Base-by-base conservation (phyloP, 352 stramenopile species). In the Phytopythium kandeliae region DNA sequence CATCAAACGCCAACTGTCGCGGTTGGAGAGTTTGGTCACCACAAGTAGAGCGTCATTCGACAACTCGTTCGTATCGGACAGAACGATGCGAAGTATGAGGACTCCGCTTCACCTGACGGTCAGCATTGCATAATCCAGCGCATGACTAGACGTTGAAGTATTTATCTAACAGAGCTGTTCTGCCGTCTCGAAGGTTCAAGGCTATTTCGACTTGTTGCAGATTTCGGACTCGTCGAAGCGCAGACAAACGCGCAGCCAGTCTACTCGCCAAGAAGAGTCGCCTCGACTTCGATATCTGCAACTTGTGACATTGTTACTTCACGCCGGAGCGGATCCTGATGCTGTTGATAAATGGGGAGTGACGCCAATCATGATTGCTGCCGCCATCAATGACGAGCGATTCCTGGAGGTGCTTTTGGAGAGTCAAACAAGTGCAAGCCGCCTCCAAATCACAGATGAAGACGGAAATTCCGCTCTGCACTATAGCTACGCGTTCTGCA, bases 401-500 rank as follows among this genome's bases (percentile, higher is more conserved):
- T 47, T 83, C 5, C 63, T 86, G 33, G 56, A 75, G 28, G 48
- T 51, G 4, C 51, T 89, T 12, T 44, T 89, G 16, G 57, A 75
- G 9, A 58, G 52, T 15, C 24, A 54, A 1, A 42, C 50, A 5
- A 62, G 59, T 2, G 43, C 65, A 35, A 44, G 61, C 1, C 50
- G 65, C 13, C 49, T 86, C 6, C 44, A 44, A 22, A 17, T 37
- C 16, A n/a, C n/a, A 12, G 75, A 89, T 47, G 26, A 25, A 4
- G 34, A 70, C 16, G 75, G 71, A 7, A 89, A 84, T 41, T 71
- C 60, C 8, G 67, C 71, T 13, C 51, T 89, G 2, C 78, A 89
- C 50, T 86, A 89, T 51, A 73, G 68, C 49, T 89, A 89, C 65
- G 78, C 75, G 4, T 89, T 85, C 51, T 68, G 62, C 47, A 65